Percentiles rank a stretch among this genome's conserved stretches.
Conservation (phyloP, 2,329 filamentous ascomycete species). For the Cladosporium sp. region DNA sequence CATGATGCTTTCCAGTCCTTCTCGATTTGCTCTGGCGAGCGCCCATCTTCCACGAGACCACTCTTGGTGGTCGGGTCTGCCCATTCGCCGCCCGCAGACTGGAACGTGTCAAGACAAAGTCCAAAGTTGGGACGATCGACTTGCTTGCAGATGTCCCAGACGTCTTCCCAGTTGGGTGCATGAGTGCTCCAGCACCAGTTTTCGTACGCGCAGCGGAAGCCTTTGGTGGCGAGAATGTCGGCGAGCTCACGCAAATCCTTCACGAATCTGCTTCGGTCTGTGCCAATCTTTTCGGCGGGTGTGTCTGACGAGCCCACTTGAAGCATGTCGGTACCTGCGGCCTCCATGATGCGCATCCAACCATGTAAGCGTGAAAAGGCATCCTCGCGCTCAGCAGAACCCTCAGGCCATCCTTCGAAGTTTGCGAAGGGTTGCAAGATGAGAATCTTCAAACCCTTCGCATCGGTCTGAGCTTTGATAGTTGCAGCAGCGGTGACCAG, state of each 20-base stretch:
- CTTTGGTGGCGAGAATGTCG: constrained; percentile 55
- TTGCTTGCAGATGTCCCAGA: constrained; percentile 63
- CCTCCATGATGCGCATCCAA: constrained; percentile 69
- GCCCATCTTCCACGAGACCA: constrained; percentile 52
- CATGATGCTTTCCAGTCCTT: constrained; percentile 32
- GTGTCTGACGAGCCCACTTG: constrained; percentile 66
- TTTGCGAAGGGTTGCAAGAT: constrained; percentile 74
- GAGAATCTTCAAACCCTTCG: constrained; percentile 57
- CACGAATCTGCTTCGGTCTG: constrained; percentile 50
- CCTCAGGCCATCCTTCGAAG: constrained; percentile 68
- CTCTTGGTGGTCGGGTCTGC: constrained; percentile 64
- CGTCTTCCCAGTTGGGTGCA: constrained; percentile 63
- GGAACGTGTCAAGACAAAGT: constrained; percentile 74
- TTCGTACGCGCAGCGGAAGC: constrained; percentile 66
- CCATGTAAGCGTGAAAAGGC: constrained; percentile 60
- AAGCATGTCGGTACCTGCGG: constrained; percentile 64
- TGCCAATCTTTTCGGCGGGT: constrained; percentile 49
- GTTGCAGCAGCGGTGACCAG: constrained; percentile 53
- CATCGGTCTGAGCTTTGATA: constrained; percentile 52
- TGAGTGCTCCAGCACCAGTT: constrained; percentile 79
- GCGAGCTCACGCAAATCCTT: constrained; percentile 61
- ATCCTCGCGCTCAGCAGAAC: constrained; percentile 54
- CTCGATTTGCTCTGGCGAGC: constrained; percentile 44
- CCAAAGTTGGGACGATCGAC: constrained; percentile 65
- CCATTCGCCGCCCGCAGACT: constrained; percentile 68